Base-by-base conservation (phyloP, 257 asterid genomes). In the Jaltomata sinuosa region DNA sequence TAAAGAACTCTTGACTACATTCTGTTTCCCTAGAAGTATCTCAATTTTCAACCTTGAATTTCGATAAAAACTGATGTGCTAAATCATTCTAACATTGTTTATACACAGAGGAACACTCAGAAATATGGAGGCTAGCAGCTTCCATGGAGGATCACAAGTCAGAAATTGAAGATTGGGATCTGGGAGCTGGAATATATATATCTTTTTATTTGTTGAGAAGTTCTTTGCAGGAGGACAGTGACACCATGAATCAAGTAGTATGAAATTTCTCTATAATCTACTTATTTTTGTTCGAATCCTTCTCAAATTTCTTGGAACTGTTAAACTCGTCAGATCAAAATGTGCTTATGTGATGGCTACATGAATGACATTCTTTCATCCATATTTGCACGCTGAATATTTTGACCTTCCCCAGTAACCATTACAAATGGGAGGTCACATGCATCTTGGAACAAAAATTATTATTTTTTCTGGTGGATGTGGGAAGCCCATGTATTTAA, bases 141-240 rank as follows among this genome's bases (percentile, higher is more conserved):
- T 84, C 91, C 86, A 94, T 97, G 99, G 98, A 93, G 88, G 94
- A 86, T 84, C 88, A 90, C 85, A 94, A 90, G 86, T 91, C 95
- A 69, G 98, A 94, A 92, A 96, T 93, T 81, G 98, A 94, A 91
- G 93, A 94, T 82, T 96, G 97, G 98, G 98, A 96, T 87, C 91
- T 96, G 52, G 99, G 99, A 81, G 98, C 97, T 84, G 99, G 98
- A 88, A 81, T 97, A 85, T 97, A 92, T 87, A 87, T 94, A 78
- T 94, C 97, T 11, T 97, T 89, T 91, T 95, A 93, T 84, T 57
- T 86, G 42, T 88, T 93, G 84, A 90, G 88, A 82, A 90, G 89
- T 87, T 92, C 98, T 50, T 86, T 96, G 88, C 92, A 85, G 86
- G 97, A 93, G 86, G 98, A 90, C 61, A 86, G 80, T 86, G 86